phyloP scores from a whole-genome alignment of 2,329 filamentous ascomycete genomes.

The Sordariomycetes sp. region DNA sequence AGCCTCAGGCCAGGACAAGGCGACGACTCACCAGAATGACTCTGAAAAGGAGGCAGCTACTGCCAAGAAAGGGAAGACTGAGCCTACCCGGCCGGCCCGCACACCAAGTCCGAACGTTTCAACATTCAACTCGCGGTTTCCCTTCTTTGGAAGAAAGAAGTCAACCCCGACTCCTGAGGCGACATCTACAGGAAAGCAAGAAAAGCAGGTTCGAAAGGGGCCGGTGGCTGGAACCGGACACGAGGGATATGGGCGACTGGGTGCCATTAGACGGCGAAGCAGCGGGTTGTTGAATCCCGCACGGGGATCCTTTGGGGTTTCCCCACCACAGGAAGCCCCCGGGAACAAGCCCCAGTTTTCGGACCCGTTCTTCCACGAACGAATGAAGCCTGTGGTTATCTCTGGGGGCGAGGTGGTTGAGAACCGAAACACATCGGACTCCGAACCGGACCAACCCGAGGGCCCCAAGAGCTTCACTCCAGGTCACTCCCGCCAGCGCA shows the following conservation, averaged over 20 bases:
- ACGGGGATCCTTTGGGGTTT: constrained; percentile 30
- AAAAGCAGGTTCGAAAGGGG: constrained; percentile 56
- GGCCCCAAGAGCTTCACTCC: constrained; percentile 19
- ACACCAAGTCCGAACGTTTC: constrained; percentile 42
- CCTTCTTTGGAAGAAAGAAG: constrained; percentile 68
- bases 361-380: constrained; percentile 49
- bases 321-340: constrained; percentile 41
- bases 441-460: neutral
- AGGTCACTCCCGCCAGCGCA: constrained; percentile 23
- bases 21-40: constrained; percentile 16
- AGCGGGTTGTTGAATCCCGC: constrained; percentile 40
- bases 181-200: constrained; percentile 39
- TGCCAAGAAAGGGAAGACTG: constrained; percentile 9
- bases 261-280: constrained; percentile 51
- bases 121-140: constrained; percentile 56
- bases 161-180: constrained; percentile 35
- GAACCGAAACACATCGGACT: constrained; percentile 36
- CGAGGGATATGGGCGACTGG: constrained; percentile 68
- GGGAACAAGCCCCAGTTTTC: constrained; percentile 18
- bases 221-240: constrained; percentile 90
- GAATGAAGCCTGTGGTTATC: constrained; percentile 57
- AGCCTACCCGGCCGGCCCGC: constrained; percentile 21
- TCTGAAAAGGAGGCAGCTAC: constrained; percentile 11
- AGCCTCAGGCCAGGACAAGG: constrained; percentile 22
- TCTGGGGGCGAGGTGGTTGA: constrained; percentile 51